Conservation (phyloP, 208 protist genomes). For the Wallacemonas collosoma region DNA sequence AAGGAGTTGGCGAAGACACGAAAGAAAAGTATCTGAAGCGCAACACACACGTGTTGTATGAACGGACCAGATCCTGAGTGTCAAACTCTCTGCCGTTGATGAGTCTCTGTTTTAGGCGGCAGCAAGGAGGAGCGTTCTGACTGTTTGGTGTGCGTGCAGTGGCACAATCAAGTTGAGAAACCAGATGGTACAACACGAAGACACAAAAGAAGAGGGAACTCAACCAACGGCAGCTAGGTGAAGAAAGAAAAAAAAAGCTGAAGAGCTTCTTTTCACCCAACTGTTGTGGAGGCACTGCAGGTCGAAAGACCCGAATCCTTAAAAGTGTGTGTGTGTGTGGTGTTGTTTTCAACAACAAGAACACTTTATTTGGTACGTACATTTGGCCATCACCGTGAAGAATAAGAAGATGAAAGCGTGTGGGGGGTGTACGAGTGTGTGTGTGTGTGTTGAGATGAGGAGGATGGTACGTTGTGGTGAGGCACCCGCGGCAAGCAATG, state of each 20-base stretch:
- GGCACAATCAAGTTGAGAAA: neutral
- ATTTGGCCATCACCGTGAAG: too few species aligned
- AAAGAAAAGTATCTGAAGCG: neutral
- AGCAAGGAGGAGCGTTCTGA: neutral
- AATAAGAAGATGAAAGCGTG: neutral
- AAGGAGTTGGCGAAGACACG: neutral
- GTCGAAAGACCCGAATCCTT: conserved; percentile 9
- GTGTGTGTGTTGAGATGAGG: too few species aligned
- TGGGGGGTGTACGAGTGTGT: neutral
- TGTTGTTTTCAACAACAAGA: neutral
- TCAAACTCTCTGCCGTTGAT: too few species aligned
- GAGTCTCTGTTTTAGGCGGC: neutral
- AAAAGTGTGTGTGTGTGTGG: conserved; percentile 3
- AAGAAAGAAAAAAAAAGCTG: conserved; percentile 13
- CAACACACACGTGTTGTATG: neutral
- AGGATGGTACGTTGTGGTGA: too few species aligned
- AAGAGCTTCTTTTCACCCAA: neutral
- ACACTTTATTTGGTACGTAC: neutral
- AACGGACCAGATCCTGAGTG: neutral
- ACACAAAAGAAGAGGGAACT: conserved; percentile 17
- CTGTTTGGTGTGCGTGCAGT: neutral
- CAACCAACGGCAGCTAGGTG: neutral
- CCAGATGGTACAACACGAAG: neutral
- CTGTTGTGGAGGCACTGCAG: neutral
- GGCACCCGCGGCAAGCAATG: too few species aligned